phyloP scores from a whole-genome alignment of 306 rosid species.

The Citrullus mucosospermus region DNA sequence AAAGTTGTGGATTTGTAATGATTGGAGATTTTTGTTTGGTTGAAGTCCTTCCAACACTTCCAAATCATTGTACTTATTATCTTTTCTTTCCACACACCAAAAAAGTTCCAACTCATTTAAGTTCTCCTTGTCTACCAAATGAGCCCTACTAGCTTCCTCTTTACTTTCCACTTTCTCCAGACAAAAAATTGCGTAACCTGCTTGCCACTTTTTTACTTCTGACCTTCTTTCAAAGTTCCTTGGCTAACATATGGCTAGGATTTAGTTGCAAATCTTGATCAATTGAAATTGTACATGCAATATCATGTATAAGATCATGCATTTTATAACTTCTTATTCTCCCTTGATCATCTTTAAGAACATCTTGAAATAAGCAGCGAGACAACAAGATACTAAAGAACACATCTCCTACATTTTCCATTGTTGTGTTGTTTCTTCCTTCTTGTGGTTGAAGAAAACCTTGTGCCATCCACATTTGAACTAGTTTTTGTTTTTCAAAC shows the following conservation, averaged over 20 bases:
- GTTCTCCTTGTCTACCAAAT: background rate
- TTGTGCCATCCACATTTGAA: constrained; percentile 12
- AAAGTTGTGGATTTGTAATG: background rate
- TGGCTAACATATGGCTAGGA: background rate
- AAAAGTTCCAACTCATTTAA: background rate
- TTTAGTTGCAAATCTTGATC: background rate
- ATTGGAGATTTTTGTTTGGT: background rate
- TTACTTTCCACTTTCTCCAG: background rate
- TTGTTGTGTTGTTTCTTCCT: background rate
- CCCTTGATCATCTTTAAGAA: fast-evolving
- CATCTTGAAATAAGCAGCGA: constrained; percentile 3
- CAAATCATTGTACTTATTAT: too few relatives aligned
- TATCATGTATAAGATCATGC: constrained; percentile 15
- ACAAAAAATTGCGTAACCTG: background rate
- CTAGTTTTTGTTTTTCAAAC: background rate
- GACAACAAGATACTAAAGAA: background rate
- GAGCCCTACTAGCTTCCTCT: background rate
- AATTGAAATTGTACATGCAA: background rate
- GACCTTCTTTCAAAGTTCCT: too few relatives aligned
- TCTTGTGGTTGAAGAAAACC: background rate
- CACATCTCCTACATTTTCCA: background rate
- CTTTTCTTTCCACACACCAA: too few relatives aligned
- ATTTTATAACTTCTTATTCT: background rate
- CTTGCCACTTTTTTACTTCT: background rate
- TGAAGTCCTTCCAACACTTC: too few relatives aligned